Percentiles rank a stretch among this genome's conserved stretches.
Conservation (phyloP, 225 moss, liverwort and hornwort species). For the Straminergon stramineum region DNA sequence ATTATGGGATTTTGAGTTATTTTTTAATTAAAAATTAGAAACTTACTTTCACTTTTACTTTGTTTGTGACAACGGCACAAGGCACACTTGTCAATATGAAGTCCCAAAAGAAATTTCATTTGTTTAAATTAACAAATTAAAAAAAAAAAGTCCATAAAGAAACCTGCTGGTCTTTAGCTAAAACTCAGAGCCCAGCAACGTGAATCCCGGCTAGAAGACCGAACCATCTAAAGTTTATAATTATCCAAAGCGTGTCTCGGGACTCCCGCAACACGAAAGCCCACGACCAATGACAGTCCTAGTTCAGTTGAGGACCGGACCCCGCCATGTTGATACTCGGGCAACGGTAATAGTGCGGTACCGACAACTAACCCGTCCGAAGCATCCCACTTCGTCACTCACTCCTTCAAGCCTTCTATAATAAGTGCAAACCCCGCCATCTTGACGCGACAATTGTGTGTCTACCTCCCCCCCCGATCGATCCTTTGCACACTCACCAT, state of each 20-base stretch:
- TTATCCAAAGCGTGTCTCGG: background rate
- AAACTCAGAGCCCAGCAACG: background rate
- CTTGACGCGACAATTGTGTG: background rate
- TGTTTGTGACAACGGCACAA: too few species aligned
- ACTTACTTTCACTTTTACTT: too few species aligned
- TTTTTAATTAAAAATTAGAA: too few species aligned
- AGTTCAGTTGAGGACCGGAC: constrained; percentile 7
- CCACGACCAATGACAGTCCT: background rate
- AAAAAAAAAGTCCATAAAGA: background rate
- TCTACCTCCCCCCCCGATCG: background rate
- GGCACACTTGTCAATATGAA: background rate
- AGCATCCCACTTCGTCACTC: background rate
- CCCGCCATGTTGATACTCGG: background rate
- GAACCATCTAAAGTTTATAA: background rate
- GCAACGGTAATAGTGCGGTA: background rate
- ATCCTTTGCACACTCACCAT: background rate
- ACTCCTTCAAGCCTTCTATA: background rate
- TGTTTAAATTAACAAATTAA: too few species aligned
- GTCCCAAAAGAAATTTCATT: too few species aligned
- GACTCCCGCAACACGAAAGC: background rate
- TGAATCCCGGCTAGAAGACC: too few species aligned
- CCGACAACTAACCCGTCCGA: background rate
- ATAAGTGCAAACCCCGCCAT: background rate
- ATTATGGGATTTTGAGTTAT: too few species aligned
- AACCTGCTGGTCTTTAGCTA: background rate